phyloP scores from a whole-genome alignment of 257 asterid species.

The Linderniella brevidens region DNA sequence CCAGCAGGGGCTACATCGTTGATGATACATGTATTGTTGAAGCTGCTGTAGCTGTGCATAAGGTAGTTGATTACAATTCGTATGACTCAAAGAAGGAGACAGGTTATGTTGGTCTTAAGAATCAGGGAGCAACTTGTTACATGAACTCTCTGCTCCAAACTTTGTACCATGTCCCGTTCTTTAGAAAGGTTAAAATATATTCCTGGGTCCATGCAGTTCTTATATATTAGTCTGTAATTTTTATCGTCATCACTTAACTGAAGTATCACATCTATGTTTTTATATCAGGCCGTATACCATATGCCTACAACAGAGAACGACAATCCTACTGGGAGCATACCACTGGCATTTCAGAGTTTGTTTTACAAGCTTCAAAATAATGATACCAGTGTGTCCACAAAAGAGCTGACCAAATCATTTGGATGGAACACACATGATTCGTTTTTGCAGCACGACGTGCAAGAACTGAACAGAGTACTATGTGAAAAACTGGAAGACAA shows the following conservation, averaged over 20 bases:
- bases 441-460: slow-evolving; percentile 96
- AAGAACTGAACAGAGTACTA: slow-evolving; percentile 89
- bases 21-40: slow-evolving; percentile 69
- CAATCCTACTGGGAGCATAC: slow-evolving; percentile 93
- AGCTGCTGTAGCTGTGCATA: slow-evolving; percentile 95
- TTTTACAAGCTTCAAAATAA: slow-evolving; percentile 93
- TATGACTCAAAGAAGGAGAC: slow-evolving; percentile 98
- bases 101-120: slow-evolving; percentile 94
- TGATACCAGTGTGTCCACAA: slow-evolving; percentile 89
- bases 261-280: slow-evolving; percentile 9
- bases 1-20: slow-evolving; percentile 75
- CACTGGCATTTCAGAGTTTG: slow-evolving; percentile 92
- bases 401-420: slow-evolving; percentile 93
- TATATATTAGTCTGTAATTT: slow-evolving; percentile 9
- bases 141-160: slow-evolving; percentile 97
- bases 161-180: slow-evolving; percentile 82
- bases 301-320: slow-evolving; percentile 99
- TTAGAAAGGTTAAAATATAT: slow-evolving; percentile 60
- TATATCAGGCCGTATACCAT: slow-evolving; percentile 84
- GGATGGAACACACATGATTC: slow-evolving; percentile 99
- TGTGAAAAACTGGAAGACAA: slow-evolving; percentile 95
- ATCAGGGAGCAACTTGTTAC: slow-evolving; percentile 98
- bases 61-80: slow-evolving; percentile 84
- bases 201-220: slow-evolving; percentile 10
- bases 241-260: not conserved